phyloP scores from a whole-genome alignment of 2,329 filamentous ascomycete genomes.

The Colletotrichum acutatum region DNA sequence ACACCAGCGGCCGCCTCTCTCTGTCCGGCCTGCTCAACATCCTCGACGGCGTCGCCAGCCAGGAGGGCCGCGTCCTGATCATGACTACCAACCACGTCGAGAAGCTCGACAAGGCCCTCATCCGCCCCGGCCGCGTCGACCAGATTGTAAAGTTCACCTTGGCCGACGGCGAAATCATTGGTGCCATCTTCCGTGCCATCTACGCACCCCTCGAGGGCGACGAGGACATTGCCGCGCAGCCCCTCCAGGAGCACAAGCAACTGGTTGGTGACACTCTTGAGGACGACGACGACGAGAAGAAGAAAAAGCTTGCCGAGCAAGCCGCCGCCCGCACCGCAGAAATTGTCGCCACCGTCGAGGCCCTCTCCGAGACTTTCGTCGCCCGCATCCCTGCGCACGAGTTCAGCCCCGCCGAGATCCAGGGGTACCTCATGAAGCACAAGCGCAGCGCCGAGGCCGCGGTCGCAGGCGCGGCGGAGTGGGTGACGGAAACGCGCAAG shows the following conservation, averaged over 20 bases:
- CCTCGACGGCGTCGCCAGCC: slow-evolving; percentile 77
- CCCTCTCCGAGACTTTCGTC: slow-evolving; percentile 61
- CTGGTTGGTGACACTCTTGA: neutral
- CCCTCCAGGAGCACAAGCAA: neutral
- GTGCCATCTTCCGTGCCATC: slow-evolving; percentile 68
- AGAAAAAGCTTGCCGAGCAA: slow-evolving; percentile 42
- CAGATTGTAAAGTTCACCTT: slow-evolving; percentile 67
- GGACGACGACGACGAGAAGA: slow-evolving; percentile 37
- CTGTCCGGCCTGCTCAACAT: slow-evolving; percentile 84
- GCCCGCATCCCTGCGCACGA: slow-evolving; percentile 62
- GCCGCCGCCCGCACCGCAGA: slow-evolving; percentile 46
- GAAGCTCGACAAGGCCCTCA: slow-evolving; percentile 70
- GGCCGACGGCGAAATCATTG: slow-evolving; percentile 63
- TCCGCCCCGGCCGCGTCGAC: slow-evolving; percentile 71
- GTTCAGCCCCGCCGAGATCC: slow-evolving; percentile 71
- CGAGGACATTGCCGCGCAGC: slow-evolving; percentile 14
- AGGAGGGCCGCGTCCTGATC: slow-evolving; percentile 71
- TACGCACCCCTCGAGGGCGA: slow-evolving; percentile 65
- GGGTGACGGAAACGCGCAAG: slow-evolving; percentile 60
- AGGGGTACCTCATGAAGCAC: slow-evolving; percentile 67
- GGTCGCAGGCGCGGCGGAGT: slow-evolving; percentile 57
- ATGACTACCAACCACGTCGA: slow-evolving; percentile 75
- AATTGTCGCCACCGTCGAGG: slow-evolving; percentile 53
- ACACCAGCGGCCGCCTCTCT: slow-evolving; percentile 59
- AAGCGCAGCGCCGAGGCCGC: slow-evolving; percentile 63